A percentile compares a stretch with the other conserved stretches of the same genome.
phyloP scores from a whole-genome alignment of 192 early-diverging fungal genomes.

The Kappamyces sp. region DNA sequence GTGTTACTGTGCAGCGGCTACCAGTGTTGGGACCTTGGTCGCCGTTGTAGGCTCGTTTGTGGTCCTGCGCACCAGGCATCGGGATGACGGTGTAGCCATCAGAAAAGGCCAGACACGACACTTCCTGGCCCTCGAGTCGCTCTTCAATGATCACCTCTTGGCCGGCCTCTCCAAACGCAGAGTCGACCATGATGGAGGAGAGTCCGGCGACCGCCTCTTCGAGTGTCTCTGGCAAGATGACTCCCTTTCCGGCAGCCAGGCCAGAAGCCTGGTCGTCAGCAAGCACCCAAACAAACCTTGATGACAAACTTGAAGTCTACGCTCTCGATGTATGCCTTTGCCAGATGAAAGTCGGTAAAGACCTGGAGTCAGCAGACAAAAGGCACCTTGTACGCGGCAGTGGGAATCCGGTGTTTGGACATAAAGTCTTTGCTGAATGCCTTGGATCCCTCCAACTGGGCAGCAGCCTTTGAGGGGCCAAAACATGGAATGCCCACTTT shows the following conservation, averaged over 20 bases:
- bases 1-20: constrained; percentile 69
- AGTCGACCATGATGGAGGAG: constrained; percentile 82
- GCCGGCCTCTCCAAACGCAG: constrained; percentile 82
- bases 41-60: constrained; percentile 93
- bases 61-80: constrained; percentile 95
- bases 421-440: constrained; percentile 99
- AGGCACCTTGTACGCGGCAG: constrained; percentile 74
- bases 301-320: constrained; percentile 68
- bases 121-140: constrained; percentile 86
- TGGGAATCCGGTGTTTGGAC: constrained; percentile 92
- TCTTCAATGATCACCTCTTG: constrained; percentile 95
- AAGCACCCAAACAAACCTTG: constrained; percentile 44
- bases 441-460: constrained; percentile 95
- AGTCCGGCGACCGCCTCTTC: constrained; percentile 82
- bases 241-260: constrained; percentile 96
- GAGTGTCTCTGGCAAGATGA: constrained; percentile 78
- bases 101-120: constrained; percentile 83
- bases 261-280: constrained; percentile 67
- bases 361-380: constrained; percentile 28
- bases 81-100: constrained; percentile 91
- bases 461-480: constrained; percentile 84
- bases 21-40: constrained; percentile 48
- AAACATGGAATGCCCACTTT: constrained; percentile 85
- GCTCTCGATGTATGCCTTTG: constrained; percentile 57
- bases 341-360: constrained; percentile 75